phyloP scores from a whole-genome alignment of 768 basidiomycete species.

The Agrocybe pediades region DNA sequence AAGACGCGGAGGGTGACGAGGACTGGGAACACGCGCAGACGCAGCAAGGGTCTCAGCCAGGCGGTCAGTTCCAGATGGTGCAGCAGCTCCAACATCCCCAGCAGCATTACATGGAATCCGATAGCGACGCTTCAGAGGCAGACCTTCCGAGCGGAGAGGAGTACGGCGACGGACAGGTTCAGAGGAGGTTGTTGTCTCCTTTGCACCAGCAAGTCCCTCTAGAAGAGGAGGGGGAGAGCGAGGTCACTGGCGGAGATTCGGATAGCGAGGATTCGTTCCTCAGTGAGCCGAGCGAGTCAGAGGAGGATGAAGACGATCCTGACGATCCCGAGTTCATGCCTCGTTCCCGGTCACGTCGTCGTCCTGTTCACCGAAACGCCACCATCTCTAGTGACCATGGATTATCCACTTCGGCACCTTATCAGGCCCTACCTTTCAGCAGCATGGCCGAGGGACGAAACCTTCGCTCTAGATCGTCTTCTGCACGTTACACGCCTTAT shows the following conservation, averaged over 20 bases:
- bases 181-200: neutral
- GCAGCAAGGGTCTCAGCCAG: conserved; percentile 5
- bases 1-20: conserved; percentile 31
- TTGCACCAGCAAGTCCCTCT: neutral
- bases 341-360: conserved; percentile 16
- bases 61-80: conserved; percentile 10
- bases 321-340: conserved; percentile 35
- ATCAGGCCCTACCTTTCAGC: conserved; percentile 8
- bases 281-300: conserved; percentile 21
- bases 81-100: conserved; percentile 7
- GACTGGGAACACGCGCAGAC: conserved; percentile 19
- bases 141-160: conserved; percentile 12
- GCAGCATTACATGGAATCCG: conserved; percentile 10
- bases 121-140: conserved; percentile 8
- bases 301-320: conserved; percentile 28
- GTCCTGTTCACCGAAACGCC: conserved; percentile 9
- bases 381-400: conserved; percentile 11
- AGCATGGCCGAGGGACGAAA: conserved; percentile 20
- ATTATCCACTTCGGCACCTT: conserved; percentile 4
- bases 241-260: neutral
- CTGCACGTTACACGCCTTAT: conserved; percentile 26
- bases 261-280: conserved; percentile 13
- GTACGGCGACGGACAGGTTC: neutral
- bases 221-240: neutral
- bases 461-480: conserved; percentile 26